Evolutionary conservation across 2,329 filamentous ascomycete species (phyloP), one percentile per base, ranked within the genome.

Genomic region (Didymella sp.): DNA sequence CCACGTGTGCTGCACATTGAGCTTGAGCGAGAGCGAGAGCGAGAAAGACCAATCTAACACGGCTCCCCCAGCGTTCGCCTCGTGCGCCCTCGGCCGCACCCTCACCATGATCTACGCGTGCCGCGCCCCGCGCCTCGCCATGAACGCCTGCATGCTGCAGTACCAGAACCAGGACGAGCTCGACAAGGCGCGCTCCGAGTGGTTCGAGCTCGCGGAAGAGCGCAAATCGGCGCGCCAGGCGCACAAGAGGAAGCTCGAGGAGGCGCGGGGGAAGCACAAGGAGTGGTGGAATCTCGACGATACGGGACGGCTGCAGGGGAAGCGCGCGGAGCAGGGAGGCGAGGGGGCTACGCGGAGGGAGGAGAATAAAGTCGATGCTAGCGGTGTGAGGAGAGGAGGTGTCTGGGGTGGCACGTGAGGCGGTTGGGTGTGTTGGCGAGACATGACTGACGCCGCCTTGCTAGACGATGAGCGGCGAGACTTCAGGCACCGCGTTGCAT

Each of bases 61-160:
- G n/a, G n/a, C n/a, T n/a, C n/a, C n/a, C n/a, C 45, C 57, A 97
- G 94, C 90, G 60, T 99, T 99, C 75, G 95, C 95, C 56, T 87
- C 89, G 65, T 99, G 95, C 82, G 93, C 93, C 50, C 84, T 89
- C 46, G 88, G 89, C 73, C 90, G 91, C 63, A 98, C 93, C 6
- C 86, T 98, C 68, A 92, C 89, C 54, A 90, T 95, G 56, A 89
- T 92, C 12, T 97, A 95, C 82, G 85, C 87, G 50, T 99, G 95
- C 81, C 89, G 92, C 51, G 79, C 84, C 45, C 84, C 93, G 72
- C 89, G 92, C 70, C 87, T 89, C 61, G 82, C 84, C 31, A 99
- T 99, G 95, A 99, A 99, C 79, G 83, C 81, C 60, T 99, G 95
- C 81, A 97, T 99, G 92, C 83, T 93, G 66, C 78, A 83, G 53